These are phyloP conservation scores for Endogone sp. DNA, from an alignment of 192 early-diverging fungal species.

Conservation along the genomic window DNA sequence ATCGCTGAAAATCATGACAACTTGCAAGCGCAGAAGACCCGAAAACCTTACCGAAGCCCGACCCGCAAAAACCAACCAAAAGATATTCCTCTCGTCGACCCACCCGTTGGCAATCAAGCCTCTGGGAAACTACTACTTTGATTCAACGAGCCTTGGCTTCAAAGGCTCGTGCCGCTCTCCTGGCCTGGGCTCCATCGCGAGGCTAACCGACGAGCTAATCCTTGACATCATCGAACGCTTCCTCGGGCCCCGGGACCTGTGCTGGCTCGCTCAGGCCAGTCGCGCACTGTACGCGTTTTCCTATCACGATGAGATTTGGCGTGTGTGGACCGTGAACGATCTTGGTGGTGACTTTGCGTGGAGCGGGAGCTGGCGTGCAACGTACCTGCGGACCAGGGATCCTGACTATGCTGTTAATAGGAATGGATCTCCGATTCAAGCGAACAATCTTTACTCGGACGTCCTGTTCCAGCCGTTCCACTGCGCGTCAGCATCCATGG, in stretches of 20 bases:
- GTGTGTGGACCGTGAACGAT: conserved; percentile 34
- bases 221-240: conserved; percentile 39
- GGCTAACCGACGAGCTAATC: conserved; percentile 48
- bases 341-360: conserved; percentile 52
- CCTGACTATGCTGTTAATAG: conserved; percentile 11
- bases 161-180: conserved; percentile 27
- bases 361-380: conserved; percentile 51
- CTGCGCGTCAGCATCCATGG: conserved; percentile 42
- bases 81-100: not conserved
- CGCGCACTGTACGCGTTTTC: conserved; percentile 48
- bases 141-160: conserved; percentile 26
- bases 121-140: conserved; percentile 56
- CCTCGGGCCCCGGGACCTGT: conserved; percentile 25
- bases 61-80: not conserved
- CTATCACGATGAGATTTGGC: conserved; percentile 62
- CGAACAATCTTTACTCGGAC: conserved; percentile 58
- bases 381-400: conserved; percentile 35
- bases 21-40: not conserved
- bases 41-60: not conserved
- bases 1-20: not conserved
- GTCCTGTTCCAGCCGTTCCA: conserved; percentile 55
- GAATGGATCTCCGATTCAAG: conserved; percentile 28
- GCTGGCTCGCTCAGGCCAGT: conserved; percentile 38
- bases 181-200: conserved; percentile 43
- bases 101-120: conserved; percentile 59